Evolutionary conservation across 306 rosid species (phyloP).

Genomic region (Senna siamea): DNA sequence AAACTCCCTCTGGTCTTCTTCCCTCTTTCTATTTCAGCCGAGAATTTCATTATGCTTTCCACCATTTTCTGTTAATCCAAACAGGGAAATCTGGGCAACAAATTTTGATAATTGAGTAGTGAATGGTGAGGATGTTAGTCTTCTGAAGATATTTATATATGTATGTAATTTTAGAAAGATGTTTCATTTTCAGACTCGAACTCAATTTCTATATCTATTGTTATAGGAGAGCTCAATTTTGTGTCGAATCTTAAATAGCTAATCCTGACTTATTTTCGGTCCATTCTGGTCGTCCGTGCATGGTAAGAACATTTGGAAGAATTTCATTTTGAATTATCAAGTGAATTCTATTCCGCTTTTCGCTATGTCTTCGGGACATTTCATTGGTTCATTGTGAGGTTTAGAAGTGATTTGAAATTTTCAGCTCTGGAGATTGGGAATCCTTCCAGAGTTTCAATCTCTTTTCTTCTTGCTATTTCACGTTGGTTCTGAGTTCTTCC

Average conservation of each 20-base stretch:
- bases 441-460: constrained; percentile 22
- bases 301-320: constrained; percentile 29
- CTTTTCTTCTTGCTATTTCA: constrained; percentile 25
- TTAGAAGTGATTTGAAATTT: constrained; percentile 23
- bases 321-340: constrained; percentile 14
- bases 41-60: constrained; percentile 13
- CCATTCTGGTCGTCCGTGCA: constrained; percentile 42
- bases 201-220: constrained; percentile 27
- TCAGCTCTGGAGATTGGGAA: constrained; percentile 33
- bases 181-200: constrained; percentile 38
- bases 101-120: constrained; percentile 38
- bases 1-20: constrained; percentile 44
- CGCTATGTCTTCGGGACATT: constrained; percentile 27
- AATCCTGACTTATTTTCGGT: constrained; percentile 25
- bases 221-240: constrained; percentile 14
- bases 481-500: constrained; percentile 23
- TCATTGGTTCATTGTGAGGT: constrained; percentile 39
- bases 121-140: constrained; percentile 60
- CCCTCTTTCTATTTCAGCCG: constrained; percentile 32
- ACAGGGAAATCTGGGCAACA: constrained; percentile 26
- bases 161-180: constrained; percentile 37
- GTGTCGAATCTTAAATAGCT: constrained; percentile 9
- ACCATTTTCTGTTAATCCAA: constrained; percentile 28
- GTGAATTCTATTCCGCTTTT: neutral
- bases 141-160: constrained; percentile 26